Conservation (phyloP, 1,139 yeast genomes). For the Geotrichum fermentans region DNA sequence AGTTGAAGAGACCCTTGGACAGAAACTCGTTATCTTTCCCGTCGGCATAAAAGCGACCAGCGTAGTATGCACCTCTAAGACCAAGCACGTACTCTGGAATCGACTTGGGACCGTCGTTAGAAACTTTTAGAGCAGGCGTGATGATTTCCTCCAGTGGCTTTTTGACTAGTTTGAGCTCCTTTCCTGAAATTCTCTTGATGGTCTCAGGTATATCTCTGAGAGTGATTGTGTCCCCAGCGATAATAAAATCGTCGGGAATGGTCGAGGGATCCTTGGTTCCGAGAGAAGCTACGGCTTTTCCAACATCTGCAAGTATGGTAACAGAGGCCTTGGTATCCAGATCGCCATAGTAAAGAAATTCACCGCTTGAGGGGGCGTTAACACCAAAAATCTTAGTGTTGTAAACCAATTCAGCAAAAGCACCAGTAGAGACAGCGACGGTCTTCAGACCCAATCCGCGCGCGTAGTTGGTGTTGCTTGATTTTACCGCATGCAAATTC, state of each 20-base stretch:
- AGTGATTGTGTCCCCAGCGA: constrained; percentile 44
- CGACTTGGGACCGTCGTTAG: constrained; percentile 8
- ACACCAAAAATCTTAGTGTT: constrained; percentile 37
- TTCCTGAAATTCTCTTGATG: constrained; percentile 43
- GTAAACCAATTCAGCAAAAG: constrained; percentile 40
- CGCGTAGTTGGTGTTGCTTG: constrained; percentile 41
- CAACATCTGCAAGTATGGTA: constrained; percentile 46
- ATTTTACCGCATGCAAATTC: constrained; percentile 42
- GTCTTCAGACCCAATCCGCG: constrained; percentile 49
- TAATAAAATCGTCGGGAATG: constrained; percentile 45
- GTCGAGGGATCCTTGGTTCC: constrained; percentile 39
- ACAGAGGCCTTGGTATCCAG: constrained; percentile 38
- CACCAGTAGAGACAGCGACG: constrained; percentile 45
- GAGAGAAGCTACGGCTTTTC: constrained; percentile 44
- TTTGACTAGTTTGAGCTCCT: constrained; percentile 34
- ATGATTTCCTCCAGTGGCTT: constrained; percentile 10
- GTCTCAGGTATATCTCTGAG: constrained; percentile 41
- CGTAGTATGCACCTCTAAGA: constrained; percentile 1
- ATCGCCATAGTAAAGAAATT: constrained; percentile 37
- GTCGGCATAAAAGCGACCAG: not conserved
- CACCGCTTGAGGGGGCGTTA: constrained; percentile 21
- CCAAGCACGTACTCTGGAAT: not conserved
- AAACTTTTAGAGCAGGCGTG: constrained; percentile 9
- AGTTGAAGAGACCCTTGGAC: constrained; percentile 16
- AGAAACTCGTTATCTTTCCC: constrained; percentile 8